Evolutionary conservation across 352 stramenopile species (phyloP).

Genomic region (Phytophthora agathidicida): DNA sequence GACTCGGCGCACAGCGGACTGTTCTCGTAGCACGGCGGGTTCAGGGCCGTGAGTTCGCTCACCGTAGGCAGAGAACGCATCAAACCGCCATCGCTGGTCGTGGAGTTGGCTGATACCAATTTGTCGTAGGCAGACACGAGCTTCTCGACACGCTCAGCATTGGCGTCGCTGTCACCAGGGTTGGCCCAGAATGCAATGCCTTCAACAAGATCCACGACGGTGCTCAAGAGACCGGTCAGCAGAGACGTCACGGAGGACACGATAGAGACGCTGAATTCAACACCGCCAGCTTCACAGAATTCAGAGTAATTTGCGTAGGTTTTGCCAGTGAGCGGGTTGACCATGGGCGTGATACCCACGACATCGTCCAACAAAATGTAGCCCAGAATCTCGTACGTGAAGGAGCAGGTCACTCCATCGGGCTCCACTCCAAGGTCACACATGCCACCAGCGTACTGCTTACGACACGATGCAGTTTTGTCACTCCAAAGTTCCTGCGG

Average conservation of each 20-base stretch:
- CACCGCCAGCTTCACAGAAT: conserved; percentile 59
- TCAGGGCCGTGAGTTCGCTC: conserved; percentile 36
- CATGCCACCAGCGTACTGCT: conserved; percentile 44
- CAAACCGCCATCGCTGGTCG: conserved; percentile 45
- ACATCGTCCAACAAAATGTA: conserved; percentile 72
- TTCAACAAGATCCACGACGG: conserved; percentile 31
- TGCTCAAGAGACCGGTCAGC: conserved; percentile 8
- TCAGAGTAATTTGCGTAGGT: conserved; percentile 65
- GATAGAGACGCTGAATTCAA: conserved; percentile 51
- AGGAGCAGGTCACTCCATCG: conserved; percentile 65
- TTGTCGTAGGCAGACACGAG: conserved; percentile 60
- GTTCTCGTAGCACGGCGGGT: conserved; percentile 70
- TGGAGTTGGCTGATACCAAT: conserved; percentile 35
- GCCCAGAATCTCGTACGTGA: conserved; percentile 65
- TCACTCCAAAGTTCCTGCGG: conserved; percentile 44
- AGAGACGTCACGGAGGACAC: conserved; percentile 3
- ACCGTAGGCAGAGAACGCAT: conserved; percentile 55
- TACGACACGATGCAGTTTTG: conserved; percentile 51
- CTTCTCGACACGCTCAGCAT: conserved; percentile 45
- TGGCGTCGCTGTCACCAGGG: conserved; percentile 47
- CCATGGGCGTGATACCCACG: conserved; percentile 73
- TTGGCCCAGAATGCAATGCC: conserved; percentile 73
- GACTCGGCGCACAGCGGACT: conserved; percentile 51
- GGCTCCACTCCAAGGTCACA: conserved; percentile 51
- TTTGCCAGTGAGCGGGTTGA: conserved; percentile 48